Evolutionary conservation across 2,329 filamentous ascomycete species (phyloP).

Genomic region (Diaporthe batatas): DNA sequence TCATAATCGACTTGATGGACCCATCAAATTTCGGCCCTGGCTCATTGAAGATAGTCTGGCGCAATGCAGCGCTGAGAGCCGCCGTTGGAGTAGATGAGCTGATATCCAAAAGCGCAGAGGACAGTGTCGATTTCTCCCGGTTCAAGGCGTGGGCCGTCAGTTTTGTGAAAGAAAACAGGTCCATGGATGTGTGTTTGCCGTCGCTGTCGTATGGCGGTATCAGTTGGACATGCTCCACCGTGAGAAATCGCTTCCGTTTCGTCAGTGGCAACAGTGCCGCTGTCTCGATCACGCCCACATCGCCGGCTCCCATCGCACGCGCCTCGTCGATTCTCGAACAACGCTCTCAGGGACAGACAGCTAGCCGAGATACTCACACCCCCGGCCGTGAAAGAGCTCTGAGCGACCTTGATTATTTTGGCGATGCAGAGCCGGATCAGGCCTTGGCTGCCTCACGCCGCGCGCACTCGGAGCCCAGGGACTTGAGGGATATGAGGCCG

Average conservation of each 20-base stretch:
- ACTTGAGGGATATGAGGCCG: conserved; percentile 43
- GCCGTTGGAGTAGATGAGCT: conserved; percentile 68
- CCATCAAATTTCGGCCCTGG: conserved; percentile 65
- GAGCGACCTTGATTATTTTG: conserved; percentile 60
- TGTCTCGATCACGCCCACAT: conserved; percentile 55
- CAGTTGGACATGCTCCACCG: conserved; percentile 77
- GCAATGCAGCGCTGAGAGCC: conserved; percentile 75
- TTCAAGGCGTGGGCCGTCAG: conserved; percentile 80
- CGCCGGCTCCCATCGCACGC: conserved; percentile 55
- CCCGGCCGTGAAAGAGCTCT: conserved; percentile 46
- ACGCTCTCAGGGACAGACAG: conserved; percentile 53
- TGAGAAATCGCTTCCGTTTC: conserved; percentile 77
- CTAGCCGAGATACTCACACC: conserved; percentile 50
- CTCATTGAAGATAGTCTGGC: conserved; percentile 73
- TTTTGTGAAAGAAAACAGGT: conserved; percentile 65
- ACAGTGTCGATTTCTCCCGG: conserved; percentile 64
- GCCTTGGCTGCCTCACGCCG: conserved; percentile 30
- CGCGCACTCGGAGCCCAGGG: conserved; percentile 46
- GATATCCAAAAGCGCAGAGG: conserved; percentile 63
- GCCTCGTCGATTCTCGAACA: conserved; percentile 53
- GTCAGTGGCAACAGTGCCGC: conserved; percentile 68
- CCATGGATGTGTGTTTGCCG: conserved; percentile 64
- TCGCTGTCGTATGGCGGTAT: conserved; percentile 74
- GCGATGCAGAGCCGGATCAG: conserved; percentile 46
- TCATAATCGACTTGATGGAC: conserved; percentile 78